Conservation (phyloP, 495 filamentous ascomycete genomes). For the Opeltia flavorubescens region DNA sequence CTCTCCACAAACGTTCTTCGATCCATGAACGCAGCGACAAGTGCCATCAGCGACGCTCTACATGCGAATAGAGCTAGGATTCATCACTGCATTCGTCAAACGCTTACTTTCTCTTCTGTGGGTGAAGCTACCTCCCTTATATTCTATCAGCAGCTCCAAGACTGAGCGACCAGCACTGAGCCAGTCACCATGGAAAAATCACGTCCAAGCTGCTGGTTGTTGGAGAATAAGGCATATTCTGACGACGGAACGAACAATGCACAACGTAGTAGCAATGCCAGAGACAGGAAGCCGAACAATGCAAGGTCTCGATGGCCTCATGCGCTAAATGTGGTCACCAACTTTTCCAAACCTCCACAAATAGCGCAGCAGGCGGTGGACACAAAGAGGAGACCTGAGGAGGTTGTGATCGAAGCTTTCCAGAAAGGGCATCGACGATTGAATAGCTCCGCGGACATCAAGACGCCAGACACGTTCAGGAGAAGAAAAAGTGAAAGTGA, state of each 20-base stretch:
- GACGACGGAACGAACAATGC: neutral
- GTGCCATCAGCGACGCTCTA: too few species aligned
- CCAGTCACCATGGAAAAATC: neutral
- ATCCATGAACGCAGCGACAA: too few species aligned
- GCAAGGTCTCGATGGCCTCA: slow-evolving; percentile 37
- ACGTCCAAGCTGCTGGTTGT: neutral
- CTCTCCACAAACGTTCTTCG: too few species aligned
- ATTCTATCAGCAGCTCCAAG: too few species aligned
- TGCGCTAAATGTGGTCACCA: slow-evolving; percentile 53
- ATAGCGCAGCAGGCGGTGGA: slow-evolving; percentile 15
- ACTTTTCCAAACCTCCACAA: slow-evolving; percentile 22
- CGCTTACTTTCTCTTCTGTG: too few species aligned
- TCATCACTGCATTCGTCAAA: too few species aligned
- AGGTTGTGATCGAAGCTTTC: neutral
- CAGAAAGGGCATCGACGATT: neutral
- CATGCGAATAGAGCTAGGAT: too few species aligned
- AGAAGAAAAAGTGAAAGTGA: neutral
- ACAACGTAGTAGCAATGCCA: neutral
- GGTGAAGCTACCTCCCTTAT: too few species aligned
- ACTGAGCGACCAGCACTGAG: too few species aligned
- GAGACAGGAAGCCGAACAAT: neutral
- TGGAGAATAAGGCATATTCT: neutral
- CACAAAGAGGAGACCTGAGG: neutral
- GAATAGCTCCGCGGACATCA: neutral
- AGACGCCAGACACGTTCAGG: slow-evolving; percentile 19